Evolutionary conservation across 2,329 filamentous ascomycete genomes (phyloP).

Genomic region (Ophiostoma pallidulum): DNA sequence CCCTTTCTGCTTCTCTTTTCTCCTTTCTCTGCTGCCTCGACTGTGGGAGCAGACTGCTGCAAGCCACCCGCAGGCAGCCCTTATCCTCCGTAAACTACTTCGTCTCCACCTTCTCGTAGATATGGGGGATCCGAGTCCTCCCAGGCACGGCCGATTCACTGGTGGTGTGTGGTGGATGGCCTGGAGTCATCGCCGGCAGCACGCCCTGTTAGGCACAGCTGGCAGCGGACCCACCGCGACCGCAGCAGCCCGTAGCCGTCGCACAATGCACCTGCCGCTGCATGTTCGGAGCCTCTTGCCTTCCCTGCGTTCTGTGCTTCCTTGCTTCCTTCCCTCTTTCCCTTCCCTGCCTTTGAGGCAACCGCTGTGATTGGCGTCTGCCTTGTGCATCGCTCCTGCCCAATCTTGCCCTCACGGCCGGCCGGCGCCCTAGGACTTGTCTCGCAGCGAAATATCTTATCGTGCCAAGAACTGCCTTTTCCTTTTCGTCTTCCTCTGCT

Average conservation of each 20-base stretch:
- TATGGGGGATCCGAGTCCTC: too few relatives aligned
- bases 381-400: neutral
- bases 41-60: neutral
- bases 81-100: too few relatives aligned
- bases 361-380: slow-evolving; percentile 10
- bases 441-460: too few relatives aligned
- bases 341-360: neutral
- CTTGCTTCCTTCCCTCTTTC: neutral
- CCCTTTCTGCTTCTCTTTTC: neutral
- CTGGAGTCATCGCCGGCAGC: neutral
- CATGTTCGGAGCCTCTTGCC: slow-evolving; percentile 4
- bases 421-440: too few relatives aligned
- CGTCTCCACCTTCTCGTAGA: too few relatives aligned
- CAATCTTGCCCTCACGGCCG: slow-evolving; percentile 3
- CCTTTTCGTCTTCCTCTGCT: neutral
- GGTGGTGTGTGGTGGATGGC: neutral
- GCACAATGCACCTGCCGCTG: slow-evolving; percentile 6
- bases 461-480: too few relatives aligned
- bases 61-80: too few relatives aligned
- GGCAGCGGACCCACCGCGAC: neutral
- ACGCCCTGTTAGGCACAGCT: neutral
- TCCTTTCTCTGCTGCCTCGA: neutral
- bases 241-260: slow-evolving; percentile 3
- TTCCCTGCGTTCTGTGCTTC: neutral
- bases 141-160: neutral